phyloP scores from a whole-genome alignment of 768 basidiomycete genomes.

The Xerocomellus dryophilus region DNA sequence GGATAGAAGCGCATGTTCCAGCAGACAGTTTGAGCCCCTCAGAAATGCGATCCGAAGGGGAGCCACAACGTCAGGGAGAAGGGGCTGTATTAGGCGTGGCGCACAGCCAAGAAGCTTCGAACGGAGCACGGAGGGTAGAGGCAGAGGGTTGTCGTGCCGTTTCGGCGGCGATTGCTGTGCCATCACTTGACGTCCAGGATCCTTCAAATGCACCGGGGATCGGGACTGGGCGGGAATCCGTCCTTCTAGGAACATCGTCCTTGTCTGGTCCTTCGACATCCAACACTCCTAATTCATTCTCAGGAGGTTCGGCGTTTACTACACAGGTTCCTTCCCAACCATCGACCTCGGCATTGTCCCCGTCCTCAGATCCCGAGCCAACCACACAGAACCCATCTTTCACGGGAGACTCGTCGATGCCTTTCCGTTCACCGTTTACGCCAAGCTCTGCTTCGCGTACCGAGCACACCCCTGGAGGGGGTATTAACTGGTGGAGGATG shows the following conservation, averaged over 20 bases:
- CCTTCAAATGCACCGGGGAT: slow-evolving; percentile 24
- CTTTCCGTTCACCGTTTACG: slow-evolving; percentile 30
- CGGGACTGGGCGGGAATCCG: slow-evolving; percentile 5
- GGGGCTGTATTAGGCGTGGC: slow-evolving; percentile 16
- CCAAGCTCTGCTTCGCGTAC: slow-evolving; percentile 34
- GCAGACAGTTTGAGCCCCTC: background rate
- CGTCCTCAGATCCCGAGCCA: slow-evolving; percentile 2
- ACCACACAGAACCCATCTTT: background rate
- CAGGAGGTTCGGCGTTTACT: slow-evolving; percentile 1
- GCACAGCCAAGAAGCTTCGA: slow-evolving; percentile 22
- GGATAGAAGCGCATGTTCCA: slow-evolving; percentile 1
- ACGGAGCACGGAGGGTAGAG: slow-evolving; percentile 17
- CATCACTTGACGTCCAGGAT: slow-evolving; percentile 13
- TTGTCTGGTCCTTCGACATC: slow-evolving; percentile 6
- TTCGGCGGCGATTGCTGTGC: slow-evolving; percentile 23
- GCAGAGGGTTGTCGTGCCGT: slow-evolving; percentile 20
- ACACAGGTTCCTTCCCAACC: slow-evolving; percentile 1
- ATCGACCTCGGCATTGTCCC: slow-evolving; percentile 1
- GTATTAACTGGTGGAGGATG: slow-evolving; percentile 79
- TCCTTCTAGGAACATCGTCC: slow-evolving; percentile 15
- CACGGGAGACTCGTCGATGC: slow-evolving; percentile 24
- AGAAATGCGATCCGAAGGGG: slow-evolving; percentile 3
- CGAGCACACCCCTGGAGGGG: slow-evolving; percentile 40
- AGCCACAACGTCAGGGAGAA: slow-evolving; percentile 4
- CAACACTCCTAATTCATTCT: slow-evolving; percentile 3